Evolutionary conservation across 371 early-diverging fungal species (phyloP).

Genomic region (Rhizomucor pusillus): DNA sequence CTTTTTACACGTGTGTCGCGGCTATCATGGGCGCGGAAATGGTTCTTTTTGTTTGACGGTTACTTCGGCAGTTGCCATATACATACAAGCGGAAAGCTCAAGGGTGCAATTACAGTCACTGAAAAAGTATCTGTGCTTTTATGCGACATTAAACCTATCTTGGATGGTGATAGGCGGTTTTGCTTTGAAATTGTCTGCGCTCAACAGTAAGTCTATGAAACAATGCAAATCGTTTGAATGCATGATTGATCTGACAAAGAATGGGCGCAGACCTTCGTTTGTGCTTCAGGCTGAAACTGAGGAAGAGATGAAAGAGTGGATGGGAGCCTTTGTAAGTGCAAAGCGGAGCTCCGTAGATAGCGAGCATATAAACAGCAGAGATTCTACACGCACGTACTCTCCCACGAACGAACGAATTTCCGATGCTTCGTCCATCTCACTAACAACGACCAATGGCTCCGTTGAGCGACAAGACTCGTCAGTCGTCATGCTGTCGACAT

Average conservation of each 20-base stretch:
- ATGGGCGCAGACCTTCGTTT: constrained; percentile 35
- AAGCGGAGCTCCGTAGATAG: constrained; percentile 40
- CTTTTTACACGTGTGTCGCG: constrained; percentile 32
- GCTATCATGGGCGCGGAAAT: constrained; percentile 48
- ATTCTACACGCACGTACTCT: not conserved
- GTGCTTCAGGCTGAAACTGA: constrained; percentile 71
- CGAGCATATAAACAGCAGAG: constrained; percentile 5
- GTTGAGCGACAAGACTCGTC: constrained; percentile 1
- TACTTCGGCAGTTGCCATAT: constrained; percentile 54
- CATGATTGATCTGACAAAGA: not conserved
- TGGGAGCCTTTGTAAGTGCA: constrained; percentile 61
- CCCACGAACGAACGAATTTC: not conserved
- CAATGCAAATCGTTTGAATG: not conserved
- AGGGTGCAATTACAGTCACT: constrained; percentile 55
- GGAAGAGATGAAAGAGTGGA: constrained; percentile 69
- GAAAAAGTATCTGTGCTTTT: constrained; percentile 58
- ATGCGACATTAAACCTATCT: constrained; percentile 56
- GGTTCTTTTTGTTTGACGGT: constrained; percentile 62
- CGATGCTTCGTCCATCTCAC: constrained; percentile 1
- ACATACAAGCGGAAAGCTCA: constrained; percentile 41
- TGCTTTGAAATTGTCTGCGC: constrained; percentile 74
- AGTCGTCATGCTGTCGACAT: constrained; percentile 36
- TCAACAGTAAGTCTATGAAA: constrained; percentile 44
- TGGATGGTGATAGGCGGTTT: constrained; percentile 62
- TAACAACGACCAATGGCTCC: not conserved